A percentile compares a stretch with the other conserved stretches of the same genome.
These are phyloP conservation scores for Tetrahymena thermophila DNA, from an alignment of 73 alveolate species.

Conservation along the genomic window DNA sequence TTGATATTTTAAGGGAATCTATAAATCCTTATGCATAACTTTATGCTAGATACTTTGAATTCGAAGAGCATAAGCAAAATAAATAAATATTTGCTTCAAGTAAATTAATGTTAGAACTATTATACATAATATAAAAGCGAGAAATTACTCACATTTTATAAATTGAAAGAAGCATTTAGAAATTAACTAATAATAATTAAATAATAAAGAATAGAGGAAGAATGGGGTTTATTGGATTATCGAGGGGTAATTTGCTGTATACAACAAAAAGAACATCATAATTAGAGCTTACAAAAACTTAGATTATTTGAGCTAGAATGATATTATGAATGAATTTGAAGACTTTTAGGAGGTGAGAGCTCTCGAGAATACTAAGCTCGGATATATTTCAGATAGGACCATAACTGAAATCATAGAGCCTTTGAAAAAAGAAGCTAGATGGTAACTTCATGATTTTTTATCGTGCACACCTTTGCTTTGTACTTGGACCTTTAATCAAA, in stretches of 20 bases:
- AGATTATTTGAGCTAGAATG: neutral
- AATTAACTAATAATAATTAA: neutral
- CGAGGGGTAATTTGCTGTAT: neutral
- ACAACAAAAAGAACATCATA: neutral
- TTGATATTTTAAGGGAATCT: neutral
- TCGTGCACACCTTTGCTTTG: neutral
- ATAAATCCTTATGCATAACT: neutral
- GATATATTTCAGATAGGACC: neutral
- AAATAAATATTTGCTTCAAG: neutral
- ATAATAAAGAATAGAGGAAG: neutral
- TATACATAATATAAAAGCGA: neutral
- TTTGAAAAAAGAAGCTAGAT: neutral
- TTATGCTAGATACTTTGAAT: neutral
- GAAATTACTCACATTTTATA: neutral
- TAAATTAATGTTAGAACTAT: neutral
- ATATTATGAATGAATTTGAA: neutral
- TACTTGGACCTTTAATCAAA: neutral
- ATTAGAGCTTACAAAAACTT: neutral
- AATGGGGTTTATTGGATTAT: neutral
- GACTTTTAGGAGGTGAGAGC: neutral
- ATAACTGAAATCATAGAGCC: neutral
- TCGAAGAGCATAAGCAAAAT: neutral
- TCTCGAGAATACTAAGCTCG: neutral
- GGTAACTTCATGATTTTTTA: neutral
- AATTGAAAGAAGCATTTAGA: neutral